Evolutionary conservation across 495 filamentous ascomycete species (phyloP).

Genomic region (Penicillium riverlandense): DNA sequence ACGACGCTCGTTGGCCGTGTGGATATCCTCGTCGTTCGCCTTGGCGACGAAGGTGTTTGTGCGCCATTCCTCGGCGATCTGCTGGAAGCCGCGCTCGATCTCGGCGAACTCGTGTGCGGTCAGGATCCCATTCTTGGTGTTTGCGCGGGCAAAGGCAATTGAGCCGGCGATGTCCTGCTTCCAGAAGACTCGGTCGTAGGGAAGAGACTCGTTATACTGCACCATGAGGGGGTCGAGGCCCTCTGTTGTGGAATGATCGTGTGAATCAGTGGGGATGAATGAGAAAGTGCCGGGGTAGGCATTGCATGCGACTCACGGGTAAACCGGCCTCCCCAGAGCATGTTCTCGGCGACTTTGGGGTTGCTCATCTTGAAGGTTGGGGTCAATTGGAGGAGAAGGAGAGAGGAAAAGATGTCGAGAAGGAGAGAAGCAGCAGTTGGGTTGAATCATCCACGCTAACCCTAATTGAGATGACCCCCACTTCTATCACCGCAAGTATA

Average conservation of each 20-base stretch:
- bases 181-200: conserved; percentile 78
- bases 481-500: background rate
- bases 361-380: conserved; percentile 29
- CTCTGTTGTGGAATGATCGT: conserved; percentile 30
- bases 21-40: conserved; percentile 58
- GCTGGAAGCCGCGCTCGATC: conserved; percentile 66
- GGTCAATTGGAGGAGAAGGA: conserved; percentile 5
- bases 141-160: conserved; percentile 83
- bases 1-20: conserved; percentile 90
- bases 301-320: conserved; percentile 45
- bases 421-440: background rate
- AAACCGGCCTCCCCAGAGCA: conserved; percentile 81
- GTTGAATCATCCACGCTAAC: conserved; percentile 15
- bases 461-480: conserved; percentile 3
- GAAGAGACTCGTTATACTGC: conserved; percentile 79
- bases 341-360: conserved; percentile 45
- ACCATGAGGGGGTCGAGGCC: conserved; percentile 85
- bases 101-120: conserved; percentile 65
- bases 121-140: conserved; percentile 68
- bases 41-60: conserved; percentile 36
- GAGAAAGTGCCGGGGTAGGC: conserved; percentile 4
- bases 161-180: conserved; percentile 73
- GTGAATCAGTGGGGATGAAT: conserved; percentile 14
- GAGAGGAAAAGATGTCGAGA: background rate
- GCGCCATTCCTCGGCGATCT: conserved; percentile 71